phyloP scores from a whole-genome alignment of 1,139 yeast genomes.

The Debaryomyces sp. region DNA sequence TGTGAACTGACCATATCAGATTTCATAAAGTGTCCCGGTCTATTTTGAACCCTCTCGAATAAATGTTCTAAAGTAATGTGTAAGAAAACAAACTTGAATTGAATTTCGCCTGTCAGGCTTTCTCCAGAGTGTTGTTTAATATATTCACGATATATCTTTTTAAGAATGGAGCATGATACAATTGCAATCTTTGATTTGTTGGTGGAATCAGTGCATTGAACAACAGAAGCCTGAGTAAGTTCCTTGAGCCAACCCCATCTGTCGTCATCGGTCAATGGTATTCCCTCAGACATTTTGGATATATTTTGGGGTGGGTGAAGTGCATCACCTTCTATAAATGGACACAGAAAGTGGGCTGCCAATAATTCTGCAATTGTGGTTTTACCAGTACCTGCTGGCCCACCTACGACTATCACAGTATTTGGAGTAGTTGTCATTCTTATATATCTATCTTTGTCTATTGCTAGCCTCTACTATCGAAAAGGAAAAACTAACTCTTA shows the following conservation, averaged over 20 bases:
- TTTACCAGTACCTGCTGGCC: conserved; percentile 96
- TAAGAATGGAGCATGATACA: conserved; percentile 85
- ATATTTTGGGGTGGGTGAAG: conserved; percentile 76
- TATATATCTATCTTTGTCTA: not conserved
- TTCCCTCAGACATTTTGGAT: conserved; percentile 78
- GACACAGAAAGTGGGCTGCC: conserved; percentile 45
- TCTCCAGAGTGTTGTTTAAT: conserved; percentile 37
- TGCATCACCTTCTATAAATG: conserved; percentile 83
- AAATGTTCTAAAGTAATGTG: conserved; percentile 66
- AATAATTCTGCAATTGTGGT: conserved; percentile 71
- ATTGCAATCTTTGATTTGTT: conserved; percentile 41
- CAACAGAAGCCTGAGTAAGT: conserved; percentile 47
- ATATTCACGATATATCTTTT: conserved; percentile 66
- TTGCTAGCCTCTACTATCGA: not conserved
- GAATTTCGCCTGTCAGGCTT: conserved; percentile 32
- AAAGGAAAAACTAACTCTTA: conserved; percentile 5
- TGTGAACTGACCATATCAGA: conserved; percentile 81
- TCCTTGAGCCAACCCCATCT: conserved; percentile 84
- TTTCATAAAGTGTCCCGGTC: conserved; percentile 86
- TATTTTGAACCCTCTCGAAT: conserved; percentile 54
- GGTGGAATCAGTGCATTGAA: conserved; percentile 30
- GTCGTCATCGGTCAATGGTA: conserved; percentile 85
- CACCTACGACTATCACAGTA: conserved; percentile 61
- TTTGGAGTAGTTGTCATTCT: conserved; percentile 6
- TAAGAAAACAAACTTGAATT: conserved; percentile 65